phyloP scores from a whole-genome alignment of 805 yeast genomes.

The Lipomyces sp. region DNA sequence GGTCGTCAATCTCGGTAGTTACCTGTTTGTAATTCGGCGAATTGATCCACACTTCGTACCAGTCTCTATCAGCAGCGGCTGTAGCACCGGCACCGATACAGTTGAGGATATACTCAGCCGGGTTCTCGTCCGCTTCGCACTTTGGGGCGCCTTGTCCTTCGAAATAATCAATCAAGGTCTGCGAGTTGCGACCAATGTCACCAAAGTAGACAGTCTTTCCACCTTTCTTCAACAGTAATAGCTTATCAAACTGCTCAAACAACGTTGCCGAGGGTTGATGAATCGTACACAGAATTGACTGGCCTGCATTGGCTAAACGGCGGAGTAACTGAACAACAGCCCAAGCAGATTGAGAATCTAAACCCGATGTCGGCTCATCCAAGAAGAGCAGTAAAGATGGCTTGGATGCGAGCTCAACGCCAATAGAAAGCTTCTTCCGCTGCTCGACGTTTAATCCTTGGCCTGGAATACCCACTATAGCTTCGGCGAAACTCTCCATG shows the following conservation, averaged over 20 bases:
- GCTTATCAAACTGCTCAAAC: conserved; percentile 68
- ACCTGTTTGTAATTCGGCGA: conserved; percentile 51
- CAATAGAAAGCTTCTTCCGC: conserved; percentile 69
- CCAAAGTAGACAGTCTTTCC: conserved; percentile 84
- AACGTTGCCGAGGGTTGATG: conserved; percentile 78
- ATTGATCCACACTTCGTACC: conserved; percentile 65
- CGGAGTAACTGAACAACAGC: conserved; percentile 68
- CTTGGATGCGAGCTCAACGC: conserved; percentile 73
- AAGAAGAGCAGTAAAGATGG: conserved; percentile 63
- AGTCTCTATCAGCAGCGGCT: conserved; percentile 61
- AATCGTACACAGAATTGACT: conserved; percentile 74
- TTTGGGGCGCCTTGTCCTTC: conserved; percentile 73
- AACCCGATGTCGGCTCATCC: conserved; percentile 77
- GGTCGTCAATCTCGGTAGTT: conserved; percentile 46
- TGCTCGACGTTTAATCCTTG: conserved; percentile 73
- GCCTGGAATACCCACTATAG: conserved; percentile 79
- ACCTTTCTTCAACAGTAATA: conserved; percentile 71
- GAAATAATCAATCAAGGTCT: conserved; percentile 63
- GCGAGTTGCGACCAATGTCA: conserved; percentile 70
- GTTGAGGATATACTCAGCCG: conserved; percentile 76
- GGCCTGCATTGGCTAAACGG: conserved; percentile 71
- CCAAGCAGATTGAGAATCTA: conserved; percentile 69
- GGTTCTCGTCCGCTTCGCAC: conserved; percentile 66
- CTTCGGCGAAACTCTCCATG: conserved; percentile 73
- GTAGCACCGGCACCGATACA: conserved; percentile 84